Conservation (phyloP, 2,329 filamentous ascomycete genomes). For the Pezicula carpinea region DNA sequence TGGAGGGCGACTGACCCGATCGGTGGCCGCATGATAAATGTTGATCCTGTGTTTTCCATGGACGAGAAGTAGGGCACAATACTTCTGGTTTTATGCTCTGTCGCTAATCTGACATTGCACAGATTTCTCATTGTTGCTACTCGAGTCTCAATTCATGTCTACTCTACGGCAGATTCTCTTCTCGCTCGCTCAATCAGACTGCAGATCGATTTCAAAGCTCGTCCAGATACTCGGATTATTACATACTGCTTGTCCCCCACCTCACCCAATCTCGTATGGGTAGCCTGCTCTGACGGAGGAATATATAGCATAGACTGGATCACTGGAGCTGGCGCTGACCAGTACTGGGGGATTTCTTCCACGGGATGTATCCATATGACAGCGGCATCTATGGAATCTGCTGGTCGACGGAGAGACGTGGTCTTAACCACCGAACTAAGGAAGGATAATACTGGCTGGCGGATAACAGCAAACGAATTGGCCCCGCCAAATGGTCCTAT, state of each 20-base stretch:
- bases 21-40: constrained; percentile 60
- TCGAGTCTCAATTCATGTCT: constrained; percentile 71
- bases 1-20: constrained; percentile 62
- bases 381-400: constrained; percentile 29
- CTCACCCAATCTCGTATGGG: constrained; percentile 49
- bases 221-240: constrained; percentile 28
- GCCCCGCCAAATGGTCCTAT: constrained; percentile 25
- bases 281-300: constrained; percentile 52
- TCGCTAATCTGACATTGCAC: constrained; percentile 24
- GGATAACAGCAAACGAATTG: constrained; percentile 30
- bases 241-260: constrained; percentile 37
- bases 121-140: constrained; percentile 71
- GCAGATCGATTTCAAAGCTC: constrained; percentile 20
- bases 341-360: constrained; percentile 34
- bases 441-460: constrained; percentile 24
- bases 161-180: constrained; percentile 76
- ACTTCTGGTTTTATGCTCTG: constrained; percentile 8
- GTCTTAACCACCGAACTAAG: constrained; percentile 29
- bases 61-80: constrained; percentile 54
- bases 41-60: constrained; percentile 56
- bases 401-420: constrained; percentile 27
- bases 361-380: constrained; percentile 30
- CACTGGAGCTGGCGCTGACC: constrained; percentile 37
- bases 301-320: constrained; percentile 58
- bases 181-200: constrained; percentile 68